Conservation (phyloP, 441 rosid species). For the Theobroma grandiflorum region DNA sequence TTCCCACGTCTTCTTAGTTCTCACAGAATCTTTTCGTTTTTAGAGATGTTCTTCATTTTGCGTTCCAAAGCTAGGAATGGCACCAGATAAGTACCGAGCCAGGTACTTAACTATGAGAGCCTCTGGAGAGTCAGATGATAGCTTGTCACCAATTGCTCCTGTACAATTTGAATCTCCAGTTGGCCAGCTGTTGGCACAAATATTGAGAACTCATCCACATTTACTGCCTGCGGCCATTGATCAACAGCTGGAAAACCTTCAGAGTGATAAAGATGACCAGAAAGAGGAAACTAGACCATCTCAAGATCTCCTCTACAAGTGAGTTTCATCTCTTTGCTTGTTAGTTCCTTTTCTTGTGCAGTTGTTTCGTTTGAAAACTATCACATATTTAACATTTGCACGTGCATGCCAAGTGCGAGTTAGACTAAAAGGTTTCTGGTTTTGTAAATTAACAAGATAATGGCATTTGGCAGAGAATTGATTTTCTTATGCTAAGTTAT, state of each 20-base stretch:
- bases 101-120: slow-evolving; percentile 66
- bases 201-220: slow-evolving; percentile 89
- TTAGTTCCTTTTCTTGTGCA: slow-evolving; percentile 13
- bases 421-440: slow-evolving; percentile 16
- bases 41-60: slow-evolving; percentile 66
- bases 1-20: slow-evolving; percentile 17
- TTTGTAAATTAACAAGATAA: slow-evolving; percentile 22
- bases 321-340: slow-evolving; percentile 33
- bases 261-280: slow-evolving; percentile 57
- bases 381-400: not conserved
- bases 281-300: slow-evolving; percentile 46
- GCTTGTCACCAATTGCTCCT: slow-evolving; percentile 68
- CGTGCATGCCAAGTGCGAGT: not conserved
- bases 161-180: slow-evolving; percentile 80
- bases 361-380: not conserved
- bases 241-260: slow-evolving; percentile 88
- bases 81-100: slow-evolving; percentile 45
- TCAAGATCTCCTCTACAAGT: slow-evolving; percentile 79
- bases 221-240: slow-evolving; percentile 77
- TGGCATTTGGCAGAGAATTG: not conserved
- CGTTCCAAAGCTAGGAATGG: slow-evolving; percentile 56
- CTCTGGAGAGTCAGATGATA: slow-evolving; percentile 49
- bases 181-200: slow-evolving; percentile 83
- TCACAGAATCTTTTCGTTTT: slow-evolving; percentile 32
- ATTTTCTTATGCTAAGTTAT: not conserved